Evolutionary conservation across 1,284 basidiomycete species (phyloP), one percentile per base, ranked within the genome.

Genomic region (Cryptococcus sp.): DNA sequence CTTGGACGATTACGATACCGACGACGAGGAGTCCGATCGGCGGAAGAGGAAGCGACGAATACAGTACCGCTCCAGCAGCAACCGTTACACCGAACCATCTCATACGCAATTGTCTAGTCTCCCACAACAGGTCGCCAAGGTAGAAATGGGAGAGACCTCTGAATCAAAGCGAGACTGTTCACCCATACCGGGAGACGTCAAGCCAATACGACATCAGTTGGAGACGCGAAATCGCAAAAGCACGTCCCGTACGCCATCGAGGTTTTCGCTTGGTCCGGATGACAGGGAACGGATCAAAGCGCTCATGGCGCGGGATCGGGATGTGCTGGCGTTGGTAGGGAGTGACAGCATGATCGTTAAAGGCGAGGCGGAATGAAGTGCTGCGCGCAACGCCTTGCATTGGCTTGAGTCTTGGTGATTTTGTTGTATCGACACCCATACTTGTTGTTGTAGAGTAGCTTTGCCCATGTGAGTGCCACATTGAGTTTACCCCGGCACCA

Each of bases 1-100:
- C 7, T 3, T 50, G 30, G 30, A 55, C 13, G 65, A 62, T 10
- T 64, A 63, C 48, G 60, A 62, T 52, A 64, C 60, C 3, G 60
- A 64, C 19, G 65, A 60, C 15, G 63, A 64, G 40, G 40, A 45
- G 47, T 22, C 50, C 35, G 22, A 23, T 20, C n/a, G 43, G 51
- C n/a, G 25, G 5, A 20, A 50, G 17, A 27, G 50, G 20, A 25
- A 16, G 35, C 41, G 51, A 10, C 11, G 47, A n/a, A 22, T 27
- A 43, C 17, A 40, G 5, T 38, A 25, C 2, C 47, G 38, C 30
- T 39, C 23, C 6, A 47, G 16, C 13, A 35, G 7, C 30, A 35
- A 35, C 8, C 30, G 30, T 35, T 25, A 25, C 6, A 35, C 30
- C 7, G 30, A 35, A 10, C 13, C 30, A 13, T 10, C 13, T 13